phyloP scores from a whole-genome alignment of 2,329 filamentous ascomycete species.

The Capronia americana region DNA sequence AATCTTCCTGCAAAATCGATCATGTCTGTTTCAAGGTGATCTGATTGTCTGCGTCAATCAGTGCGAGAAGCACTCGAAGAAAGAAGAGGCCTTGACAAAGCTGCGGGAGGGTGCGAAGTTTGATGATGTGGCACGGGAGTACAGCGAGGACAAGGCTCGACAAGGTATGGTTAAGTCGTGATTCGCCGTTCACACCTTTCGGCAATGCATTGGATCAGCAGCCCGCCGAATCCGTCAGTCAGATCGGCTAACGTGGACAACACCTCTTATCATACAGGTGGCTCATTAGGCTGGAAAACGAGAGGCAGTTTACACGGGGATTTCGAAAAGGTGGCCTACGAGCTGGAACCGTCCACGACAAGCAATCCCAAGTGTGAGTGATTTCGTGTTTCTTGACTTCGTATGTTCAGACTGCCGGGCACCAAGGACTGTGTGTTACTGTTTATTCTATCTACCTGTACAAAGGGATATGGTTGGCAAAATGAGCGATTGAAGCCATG shows the following conservation, averaged over 20 bases:
- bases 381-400: conserved; percentile 15
- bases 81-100: conserved; percentile 69
- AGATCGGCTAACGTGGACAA: conserved; percentile 22
- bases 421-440: conserved; percentile 20
- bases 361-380: conserved; percentile 58
- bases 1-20: neutral
- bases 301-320: conserved; percentile 62
- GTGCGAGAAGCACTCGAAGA: conserved; percentile 70
- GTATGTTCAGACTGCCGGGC: conserved; percentile 13
- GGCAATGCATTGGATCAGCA: conserved; percentile 15
- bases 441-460: conserved; percentile 26
- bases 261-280: conserved; percentile 52
- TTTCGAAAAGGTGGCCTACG: conserved; percentile 69
- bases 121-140: conserved; percentile 69
- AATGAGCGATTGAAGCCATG: conserved; percentile 27
- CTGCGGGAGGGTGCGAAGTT: conserved; percentile 66
- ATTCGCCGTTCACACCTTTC: conserved; percentile 9
- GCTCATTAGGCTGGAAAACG: conserved; percentile 68
- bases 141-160: conserved; percentile 69
- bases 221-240: conserved; percentile 8
- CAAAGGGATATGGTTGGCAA: conserved; percentile 15
- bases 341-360: conserved; percentile 66
- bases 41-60: conserved; percentile 35
- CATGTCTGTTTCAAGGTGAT: conserved; percentile 5
- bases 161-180: conserved; percentile 50